phyloP scores from a whole-genome alignment of 2,329 filamentous ascomycete species.

The Zalaria sp. region DNA sequence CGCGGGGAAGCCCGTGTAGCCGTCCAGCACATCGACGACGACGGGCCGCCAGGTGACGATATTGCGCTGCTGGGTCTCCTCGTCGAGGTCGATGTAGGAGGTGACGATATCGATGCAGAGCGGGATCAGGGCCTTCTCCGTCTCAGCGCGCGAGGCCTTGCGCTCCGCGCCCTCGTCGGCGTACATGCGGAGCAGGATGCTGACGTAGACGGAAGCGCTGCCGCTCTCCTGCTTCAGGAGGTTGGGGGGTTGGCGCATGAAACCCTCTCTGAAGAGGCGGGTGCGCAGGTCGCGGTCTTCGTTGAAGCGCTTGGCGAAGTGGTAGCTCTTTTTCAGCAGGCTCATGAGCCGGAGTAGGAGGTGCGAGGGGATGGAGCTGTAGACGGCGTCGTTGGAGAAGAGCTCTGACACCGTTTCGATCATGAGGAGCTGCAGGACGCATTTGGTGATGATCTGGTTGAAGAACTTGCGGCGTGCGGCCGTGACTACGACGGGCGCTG shows the following conservation, averaged over 20 bases:
- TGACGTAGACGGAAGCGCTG: conserved; percentile 85
- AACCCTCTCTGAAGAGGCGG: conserved; percentile 89
- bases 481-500: conserved; percentile 83
- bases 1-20: conserved; percentile 71
- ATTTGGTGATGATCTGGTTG: conserved; percentile 98
- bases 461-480: conserved; percentile 89
- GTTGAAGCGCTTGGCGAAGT: conserved; percentile 96
- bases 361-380: conserved; percentile 76
- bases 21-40: conserved; percentile 91
- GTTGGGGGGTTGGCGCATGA: conserved; percentile 99
- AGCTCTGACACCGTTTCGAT: conserved; percentile 98
- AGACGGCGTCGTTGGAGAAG: conserved; percentile 93
- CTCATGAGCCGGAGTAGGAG: conserved; percentile 88
- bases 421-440: conserved; percentile 94
- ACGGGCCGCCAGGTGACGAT: conserved; percentile 95
- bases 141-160: conserved; percentile 62
- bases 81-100: conserved; percentile 73
- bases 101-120: conserved; percentile 89
- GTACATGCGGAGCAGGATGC: conserved; percentile 95
- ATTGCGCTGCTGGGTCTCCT: conserved; percentile 93
- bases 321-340: conserved; percentile 86
- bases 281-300: conserved; percentile 92
- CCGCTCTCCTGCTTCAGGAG: conserved; percentile 93
- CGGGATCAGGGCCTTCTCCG: conserved; percentile 83
- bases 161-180: conserved; percentile 76